Conservation (phyloP, 371 early-diverging fungal species). For the Mortierella sp. region DNA sequence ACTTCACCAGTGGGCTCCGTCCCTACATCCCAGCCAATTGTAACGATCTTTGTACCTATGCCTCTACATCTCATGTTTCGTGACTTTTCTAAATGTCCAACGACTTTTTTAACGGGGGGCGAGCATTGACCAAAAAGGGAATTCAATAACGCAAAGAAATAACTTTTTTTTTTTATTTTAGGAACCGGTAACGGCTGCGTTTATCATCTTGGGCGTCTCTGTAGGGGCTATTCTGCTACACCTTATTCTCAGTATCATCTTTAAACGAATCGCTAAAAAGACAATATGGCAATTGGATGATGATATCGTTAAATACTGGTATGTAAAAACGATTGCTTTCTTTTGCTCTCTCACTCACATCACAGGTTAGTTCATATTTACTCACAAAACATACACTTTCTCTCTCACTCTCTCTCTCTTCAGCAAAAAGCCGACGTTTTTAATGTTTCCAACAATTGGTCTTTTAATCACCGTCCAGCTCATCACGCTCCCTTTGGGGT, state of each 20-base stretch:
- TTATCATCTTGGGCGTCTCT: slow-evolving; percentile 53
- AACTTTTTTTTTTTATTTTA: slow-evolving; percentile 3
- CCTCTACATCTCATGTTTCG: neutral
- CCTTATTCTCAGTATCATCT: slow-evolving; percentile 38
- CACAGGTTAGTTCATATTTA: neutral
- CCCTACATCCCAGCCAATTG: slow-evolving; percentile 22
- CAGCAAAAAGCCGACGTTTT: slow-evolving; percentile 55
- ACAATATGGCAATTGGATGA: slow-evolving; percentile 57
- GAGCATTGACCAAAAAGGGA: too few relatives aligned
- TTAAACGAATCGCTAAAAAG: slow-evolving; percentile 45
- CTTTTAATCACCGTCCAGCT: slow-evolving; percentile 54
- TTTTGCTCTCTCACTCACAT: neutral
- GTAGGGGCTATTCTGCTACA: slow-evolving; percentile 51
- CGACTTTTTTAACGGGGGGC: too few relatives aligned
- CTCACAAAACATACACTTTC: neutral
- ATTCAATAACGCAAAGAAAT: neutral
- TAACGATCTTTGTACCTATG: slow-evolving; percentile 4
- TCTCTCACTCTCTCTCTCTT: neutral
- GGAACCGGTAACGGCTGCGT: slow-evolving; percentile 46
- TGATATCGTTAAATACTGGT: slow-evolving; percentile 58
- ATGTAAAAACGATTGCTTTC: neutral
- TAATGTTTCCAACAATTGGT: slow-evolving; percentile 56
- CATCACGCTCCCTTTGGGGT: slow-evolving; percentile 34
- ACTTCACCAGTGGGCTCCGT: slow-evolving; percentile 1
- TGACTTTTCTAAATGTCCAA: too few relatives aligned